Base-by-base conservation (phyloP, 495 filamentous ascomycete species). In the Penicillium tannophilum region DNA sequence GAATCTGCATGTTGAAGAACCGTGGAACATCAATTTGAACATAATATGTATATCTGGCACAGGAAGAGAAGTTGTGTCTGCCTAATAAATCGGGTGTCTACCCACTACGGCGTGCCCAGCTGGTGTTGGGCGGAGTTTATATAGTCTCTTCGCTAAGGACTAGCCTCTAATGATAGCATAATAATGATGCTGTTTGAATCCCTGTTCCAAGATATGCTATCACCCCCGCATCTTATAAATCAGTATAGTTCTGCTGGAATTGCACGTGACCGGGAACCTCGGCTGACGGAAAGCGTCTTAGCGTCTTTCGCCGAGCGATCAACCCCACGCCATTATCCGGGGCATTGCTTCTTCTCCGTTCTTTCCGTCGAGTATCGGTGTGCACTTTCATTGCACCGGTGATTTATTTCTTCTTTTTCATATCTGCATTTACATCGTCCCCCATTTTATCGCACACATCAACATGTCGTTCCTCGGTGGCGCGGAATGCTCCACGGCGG, bases 401-500 rank as follows among this genome's bases (percentile, higher is more conserved):
- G 12, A 5, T 12, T 42, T 11, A 9, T 14, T 43, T 54, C 20
- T 11, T 26, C 26, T 9, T 44, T 41, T 28, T 19, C 28, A 12
- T 52, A 11, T 46, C 39, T 35, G 42, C 44, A 56, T 62, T 56
- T 2, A 19, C 6, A 43, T 42, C 50, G 26, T 50, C 23, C 19
- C 39, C 48, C 23, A 57, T 35, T 12, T 20, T 54, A 36, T 1
- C 26, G 42, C 26, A 26, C 30, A 58, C 47, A 52, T 41, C 17
- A 23, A 41, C 58, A 97, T 97, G 94, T 95, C 92, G 23, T 97
- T 98, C 71, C 82, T 97, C 61, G 90, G 90, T 75, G 93, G 93
- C 63, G 90, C 92, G 63, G 94, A 98, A 76, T 98, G 94, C 81
- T 98, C 94, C 48, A 97, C 94, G 43, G 92, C 90, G 54, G 91